Evolutionary conservation across 2,329 filamentous ascomycete genomes (phyloP), one percentile per base, ranked within the genome.

Genomic region (Thyridium curvatum): DNA sequence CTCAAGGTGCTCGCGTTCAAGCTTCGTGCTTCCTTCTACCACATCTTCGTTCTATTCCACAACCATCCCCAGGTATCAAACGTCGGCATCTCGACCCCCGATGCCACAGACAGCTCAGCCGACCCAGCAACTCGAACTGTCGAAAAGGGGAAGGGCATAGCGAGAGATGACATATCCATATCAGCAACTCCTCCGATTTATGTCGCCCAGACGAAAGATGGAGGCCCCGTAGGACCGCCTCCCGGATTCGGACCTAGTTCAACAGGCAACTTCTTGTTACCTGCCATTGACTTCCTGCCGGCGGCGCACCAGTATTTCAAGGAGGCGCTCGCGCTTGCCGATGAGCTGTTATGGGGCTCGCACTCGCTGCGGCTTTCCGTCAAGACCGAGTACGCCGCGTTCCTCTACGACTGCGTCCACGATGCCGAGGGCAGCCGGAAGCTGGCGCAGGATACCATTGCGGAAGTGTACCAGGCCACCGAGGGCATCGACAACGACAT

Each of bases 401-500:
- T 96, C 57, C 68, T 96, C 1, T 96, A 91, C 68, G 93, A 97
- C 55, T 97, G 91, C 54, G 72, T 87, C 3, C 87, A 93, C 55
- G 89, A 97, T 51, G 71, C 77, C 34, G 82, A 90, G 16, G 79
- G 71, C 29, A 89, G 87, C 37, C 76, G 90, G 26, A 75, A 77
- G 39, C 62, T 96, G 12, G 91, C 93, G 10, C 84, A 86, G 52
- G 74, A 82, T 30, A 87, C 90, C 3, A 93, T 97, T 44, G 76
- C 85, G 32, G 88, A 95, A 51, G 91, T 96, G 1, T 96, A 96
- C 56, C 84, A 89, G 41, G 88, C 89, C 2, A 81, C 84, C 38
- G 90, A 96, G 60, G 87, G 86, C 15, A 91, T 97, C 79, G 87
- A 94, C 42, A 90, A 97, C 53, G 88, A 94, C 49, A 94, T 93